Evolutionary conservation across 2,329 filamentous ascomycete species (phyloP), one percentile per base, ranked within the genome.

Genomic region (Harringtonia aguacate): DNA sequence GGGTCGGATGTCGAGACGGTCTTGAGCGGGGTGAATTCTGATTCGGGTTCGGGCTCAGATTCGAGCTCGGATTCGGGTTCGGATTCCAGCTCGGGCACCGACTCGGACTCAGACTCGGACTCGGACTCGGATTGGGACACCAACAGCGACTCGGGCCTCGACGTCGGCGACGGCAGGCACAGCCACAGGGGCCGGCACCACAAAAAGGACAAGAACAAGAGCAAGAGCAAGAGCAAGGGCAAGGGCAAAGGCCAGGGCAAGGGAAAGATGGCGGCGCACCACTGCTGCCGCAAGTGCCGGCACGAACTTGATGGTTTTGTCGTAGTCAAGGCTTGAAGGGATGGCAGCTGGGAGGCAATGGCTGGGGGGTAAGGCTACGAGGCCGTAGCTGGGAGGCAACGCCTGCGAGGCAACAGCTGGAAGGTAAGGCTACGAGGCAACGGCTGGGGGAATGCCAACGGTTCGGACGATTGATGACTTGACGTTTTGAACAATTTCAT

Each of bases 1-100:
- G 18, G 27, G 15, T 48, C 30, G 5, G 43, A 39, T 31, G 40
- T 34, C 80, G 33, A 27, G 24, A 27, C 24, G 24, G 24, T 10
- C n/a, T n/a, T n/a, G 24, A 27, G 24, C 24, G 10, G 7, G 24
- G 24, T 27, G 24, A 27, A 33, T 4, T 24, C 27, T 31, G 20
- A 29, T 10, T 41, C 38, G 4, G 17, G 20, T 13, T 37, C 37
- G 5, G 17, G 20, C 17, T 37, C 37, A 3, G 20, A 36, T n/a
- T 37, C 21, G 15, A 29, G 24, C 12, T 18, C 31, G 35, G 22
- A 13, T 8, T 36, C 31, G 3, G 20, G 15, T 18, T 27, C 30
- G 2, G 15, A 37, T 14, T 35, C 27, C 2, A n/a, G n/a, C n/a
- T n/a, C n/a, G n/a, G 12, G 17, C 24, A 31, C 29, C 4, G 15